phyloP scores from a whole-genome alignment of 176 grass and related monocot species.

The Secale cereale region DNA sequence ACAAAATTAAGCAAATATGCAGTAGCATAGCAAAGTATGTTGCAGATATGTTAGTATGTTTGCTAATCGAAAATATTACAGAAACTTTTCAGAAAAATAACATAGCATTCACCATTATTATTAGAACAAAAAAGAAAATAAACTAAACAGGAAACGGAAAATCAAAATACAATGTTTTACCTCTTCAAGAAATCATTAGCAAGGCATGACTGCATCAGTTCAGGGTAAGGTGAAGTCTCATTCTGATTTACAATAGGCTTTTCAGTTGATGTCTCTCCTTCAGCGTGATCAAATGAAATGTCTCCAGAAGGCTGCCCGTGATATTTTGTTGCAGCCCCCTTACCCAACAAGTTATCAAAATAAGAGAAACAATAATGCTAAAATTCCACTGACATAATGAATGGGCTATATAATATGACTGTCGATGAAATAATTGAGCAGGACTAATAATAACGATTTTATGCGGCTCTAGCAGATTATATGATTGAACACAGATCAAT shows the following conservation, averaged over 20 bases:
- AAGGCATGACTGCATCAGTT: constrained; percentile 49
- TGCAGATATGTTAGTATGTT: background rate
- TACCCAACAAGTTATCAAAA: constrained; percentile 24
- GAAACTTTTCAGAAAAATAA: background rate
- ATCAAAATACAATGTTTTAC: constrained; percentile 30
- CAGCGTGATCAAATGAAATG: constrained; percentile 18
- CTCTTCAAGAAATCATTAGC: constrained; percentile 91
- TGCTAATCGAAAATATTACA: background rate
- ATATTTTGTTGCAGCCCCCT: constrained; percentile 11
- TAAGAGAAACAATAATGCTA: background rate
- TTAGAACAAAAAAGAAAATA: background rate
- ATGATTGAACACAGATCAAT: background rate
- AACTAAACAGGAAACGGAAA: background rate
- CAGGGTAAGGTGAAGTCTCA: constrained; percentile 35
- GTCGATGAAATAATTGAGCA: constrained; percentile 8
- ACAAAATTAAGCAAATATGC: background rate
- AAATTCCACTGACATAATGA: background rate
- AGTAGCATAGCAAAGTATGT: background rate
- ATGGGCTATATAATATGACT: background rate
- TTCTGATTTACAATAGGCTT: constrained; percentile 22
- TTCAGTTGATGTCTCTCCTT: constrained; percentile 26
- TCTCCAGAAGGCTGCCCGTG: background rate
- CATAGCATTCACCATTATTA: background rate
- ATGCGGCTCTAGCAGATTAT: background rate
- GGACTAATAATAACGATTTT: background rate